Percentiles rank a stretch among this genome's conserved stretches.
Conservation (phyloP, 257 asterid genomes). For the Nyctanthes arbortristis region DNA sequence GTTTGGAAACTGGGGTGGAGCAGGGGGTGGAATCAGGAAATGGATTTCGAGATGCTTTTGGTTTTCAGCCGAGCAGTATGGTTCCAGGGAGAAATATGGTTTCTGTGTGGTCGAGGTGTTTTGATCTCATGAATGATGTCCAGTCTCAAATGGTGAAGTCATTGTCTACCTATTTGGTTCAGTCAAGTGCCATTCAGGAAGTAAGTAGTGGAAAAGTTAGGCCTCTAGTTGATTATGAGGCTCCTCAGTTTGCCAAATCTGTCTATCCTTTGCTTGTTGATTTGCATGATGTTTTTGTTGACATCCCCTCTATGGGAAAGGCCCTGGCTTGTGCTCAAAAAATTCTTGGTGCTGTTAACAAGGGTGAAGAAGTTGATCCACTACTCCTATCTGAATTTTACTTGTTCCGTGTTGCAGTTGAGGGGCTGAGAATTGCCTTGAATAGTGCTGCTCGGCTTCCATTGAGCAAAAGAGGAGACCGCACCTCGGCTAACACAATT, state of each 20-base stretch:
- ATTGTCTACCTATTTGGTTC: slow-evolving; percentile 45
- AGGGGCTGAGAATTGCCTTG: slow-evolving; percentile 83
- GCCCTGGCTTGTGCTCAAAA: slow-evolving; percentile 83
- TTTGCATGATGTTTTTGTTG: slow-evolving; percentile 60
- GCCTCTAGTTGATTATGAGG: slow-evolving; percentile 57
- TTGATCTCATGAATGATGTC: slow-evolving; percentile 41
- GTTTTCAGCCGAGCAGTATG: slow-evolving; percentile 43
- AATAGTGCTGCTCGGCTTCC: slow-evolving; percentile 67
- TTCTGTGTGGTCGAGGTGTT: slow-evolving; percentile 32
- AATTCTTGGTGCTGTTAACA: slow-evolving; percentile 67
- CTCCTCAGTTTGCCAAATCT: slow-evolving; percentile 71
- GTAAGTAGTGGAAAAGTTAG: slow-evolving; percentile 30
- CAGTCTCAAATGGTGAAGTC: slow-evolving; percentile 65
- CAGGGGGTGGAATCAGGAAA: slow-evolving; percentile 29
- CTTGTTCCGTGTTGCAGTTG: slow-evolving; percentile 80
- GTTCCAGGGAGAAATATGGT: slow-evolving; percentile 34
- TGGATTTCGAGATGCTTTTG: slow-evolving; percentile 34
- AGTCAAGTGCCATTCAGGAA: slow-evolving; percentile 28
- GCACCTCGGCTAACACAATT: slow-evolving; percentile 19
- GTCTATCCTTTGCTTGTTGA: slow-evolving; percentile 80
- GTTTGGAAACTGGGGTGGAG: slow-evolving; percentile 21
- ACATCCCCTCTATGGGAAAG: slow-evolving; percentile 65
- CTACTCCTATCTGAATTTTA: slow-evolving; percentile 66
- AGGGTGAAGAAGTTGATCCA: slow-evolving; percentile 60
- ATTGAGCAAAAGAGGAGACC: slow-evolving; percentile 29